These are phyloP conservation scores for Saccharomycopsis microspora DNA, from an alignment of 805 yeast species.

Conservation along the genomic window DNA sequence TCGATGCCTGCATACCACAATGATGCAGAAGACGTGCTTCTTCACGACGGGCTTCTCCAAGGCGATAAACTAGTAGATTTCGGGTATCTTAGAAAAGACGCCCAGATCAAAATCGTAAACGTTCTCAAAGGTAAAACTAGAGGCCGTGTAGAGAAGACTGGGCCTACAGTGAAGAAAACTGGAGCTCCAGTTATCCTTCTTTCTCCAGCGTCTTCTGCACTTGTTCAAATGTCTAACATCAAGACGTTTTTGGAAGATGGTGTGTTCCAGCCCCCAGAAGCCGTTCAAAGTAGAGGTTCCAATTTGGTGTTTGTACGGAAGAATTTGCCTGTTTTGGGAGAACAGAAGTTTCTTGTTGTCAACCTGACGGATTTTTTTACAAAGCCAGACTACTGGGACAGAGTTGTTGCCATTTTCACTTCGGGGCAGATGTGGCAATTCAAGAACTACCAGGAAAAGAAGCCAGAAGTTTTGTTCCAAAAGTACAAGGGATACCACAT, in stretches of 20 bases:
- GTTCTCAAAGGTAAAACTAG: constrained; percentile 28
- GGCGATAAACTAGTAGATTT: constrained; percentile 61
- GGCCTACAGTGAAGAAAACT: constrained; percentile 15
- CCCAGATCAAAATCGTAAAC: constrained; percentile 45
- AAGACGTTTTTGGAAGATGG: constrained; percentile 69
- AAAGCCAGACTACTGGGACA: constrained; percentile 95
- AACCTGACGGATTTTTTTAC: constrained; percentile 79
- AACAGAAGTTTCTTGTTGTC: constrained; percentile 64
- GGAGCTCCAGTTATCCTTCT: constrained; percentile 62
- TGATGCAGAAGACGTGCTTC: constrained; percentile 32
- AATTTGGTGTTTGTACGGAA: constrained; percentile 42
- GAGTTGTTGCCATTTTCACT: constrained; percentile 90
- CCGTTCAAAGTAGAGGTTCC: constrained; percentile 16
- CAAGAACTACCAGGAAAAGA: constrained; percentile 70
- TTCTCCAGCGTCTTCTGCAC: constrained; percentile 71
- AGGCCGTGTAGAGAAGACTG: neutral
- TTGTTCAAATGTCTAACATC: constrained; percentile 53
- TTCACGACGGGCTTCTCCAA: constrained; percentile 52
- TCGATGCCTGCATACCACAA: no score
- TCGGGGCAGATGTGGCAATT: constrained; percentile 99
- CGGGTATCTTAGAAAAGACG: constrained; percentile 54
- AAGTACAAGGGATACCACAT: constrained; percentile 75
- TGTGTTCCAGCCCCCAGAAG: constrained; percentile 41
- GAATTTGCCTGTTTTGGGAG: constrained; percentile 44
- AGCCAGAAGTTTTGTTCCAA: constrained; percentile 73